phyloP scores from a whole-genome alignment of 2,329 filamentous ascomycete species.

The Drechslera avenae region DNA sequence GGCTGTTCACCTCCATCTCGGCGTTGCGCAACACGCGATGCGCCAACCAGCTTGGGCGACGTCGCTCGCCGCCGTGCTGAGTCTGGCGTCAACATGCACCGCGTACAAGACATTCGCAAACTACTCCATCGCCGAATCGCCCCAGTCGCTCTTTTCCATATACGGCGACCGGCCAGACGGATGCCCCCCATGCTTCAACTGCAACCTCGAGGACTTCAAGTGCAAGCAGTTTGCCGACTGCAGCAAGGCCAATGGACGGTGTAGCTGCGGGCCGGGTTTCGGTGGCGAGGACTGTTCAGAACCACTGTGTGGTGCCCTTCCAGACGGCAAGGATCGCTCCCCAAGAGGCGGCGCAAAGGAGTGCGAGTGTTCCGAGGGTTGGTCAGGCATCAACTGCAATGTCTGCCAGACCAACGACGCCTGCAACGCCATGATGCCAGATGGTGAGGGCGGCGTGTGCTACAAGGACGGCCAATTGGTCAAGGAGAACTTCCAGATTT shows the following conservation, averaged over 20 bases:
- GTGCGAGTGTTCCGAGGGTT: constrained; percentile 90
- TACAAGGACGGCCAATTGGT: constrained; percentile 90
- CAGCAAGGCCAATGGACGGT: constrained; percentile 89
- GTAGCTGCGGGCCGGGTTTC: constrained; percentile 88
- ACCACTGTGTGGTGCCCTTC: constrained; percentile 87
- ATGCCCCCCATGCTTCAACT: constrained; percentile 96
- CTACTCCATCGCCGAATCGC: constrained; percentile 59
- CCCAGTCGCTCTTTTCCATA: constrained; percentile 64
- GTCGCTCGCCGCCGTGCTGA: constrained; percentile 37
- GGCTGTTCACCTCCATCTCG: constrained; percentile 22
- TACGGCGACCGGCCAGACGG: constrained; percentile 75
- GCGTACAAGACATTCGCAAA: constrained; percentile 44
- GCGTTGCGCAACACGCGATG: constrained; percentile 31
- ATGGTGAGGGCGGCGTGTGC: constrained; percentile 81
- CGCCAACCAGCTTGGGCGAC: constrained; percentile 41
- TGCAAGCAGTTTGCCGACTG: constrained; percentile 91
- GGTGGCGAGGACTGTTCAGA: constrained; percentile 91
- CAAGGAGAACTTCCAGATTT: constrained; percentile 96
- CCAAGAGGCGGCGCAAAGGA: constrained; percentile 68
- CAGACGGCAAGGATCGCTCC: constrained; percentile 75
- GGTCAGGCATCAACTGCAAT: constrained; percentile 96
- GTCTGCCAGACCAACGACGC: constrained; percentile 84
- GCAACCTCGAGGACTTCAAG: constrained; percentile 86
- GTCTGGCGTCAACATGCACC: constrained; percentile 25
- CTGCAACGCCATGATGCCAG: constrained; percentile 87